Percentiles rank a stretch among this genome's conserved stretches.
Evolutionary conservation across 768 basidiomycete species (phyloP).

Genomic region (Boletus edulis): DNA sequence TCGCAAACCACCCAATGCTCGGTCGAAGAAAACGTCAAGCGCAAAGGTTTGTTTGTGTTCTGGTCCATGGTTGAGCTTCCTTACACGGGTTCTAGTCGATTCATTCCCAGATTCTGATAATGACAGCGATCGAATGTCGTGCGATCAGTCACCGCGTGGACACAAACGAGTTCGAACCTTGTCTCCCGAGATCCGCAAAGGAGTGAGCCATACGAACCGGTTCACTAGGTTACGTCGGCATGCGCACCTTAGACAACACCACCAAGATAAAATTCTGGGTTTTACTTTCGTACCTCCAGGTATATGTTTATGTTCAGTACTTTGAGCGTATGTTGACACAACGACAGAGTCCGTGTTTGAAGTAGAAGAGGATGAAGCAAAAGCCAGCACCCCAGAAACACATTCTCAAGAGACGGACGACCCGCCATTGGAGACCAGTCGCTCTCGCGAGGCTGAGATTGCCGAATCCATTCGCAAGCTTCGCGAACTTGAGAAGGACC

Average conservation of each 20-base stretch:
- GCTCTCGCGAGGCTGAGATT: conserved; percentile 41
- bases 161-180: conserved; percentile 51
- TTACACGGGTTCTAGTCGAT: conserved; percentile 9
- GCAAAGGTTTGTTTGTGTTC: conserved; percentile 42
- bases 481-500: conserved; percentile 62
- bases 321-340: conserved; percentile 2
- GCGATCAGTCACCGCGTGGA: conserved; percentile 24
- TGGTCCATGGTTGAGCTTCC: neutral
- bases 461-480: conserved; percentile 67
- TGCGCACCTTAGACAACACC: conserved; percentile 34
- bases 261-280: conserved; percentile 37
- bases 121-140: conserved; percentile 27
- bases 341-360: conserved; percentile 8
- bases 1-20: conserved; percentile 19
- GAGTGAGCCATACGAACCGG: conserved; percentile 40
- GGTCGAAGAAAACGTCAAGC: conserved; percentile 37
- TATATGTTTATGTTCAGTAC: conserved; percentile 3
- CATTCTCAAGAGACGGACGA: neutral
- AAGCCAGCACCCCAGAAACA: conserved; percentile 1
- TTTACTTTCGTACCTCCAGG: conserved; percentile 19
- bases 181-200: conserved; percentile 43
- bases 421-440: conserved; percentile 34
- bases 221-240: conserved; percentile 39
- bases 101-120: conserved; percentile 29
- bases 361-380: conserved; percentile 13